These are phyloP conservation scores for Heritiera littoralis DNA, from an alignment of 345 rosid species.

Conservation along the genomic window DNA sequence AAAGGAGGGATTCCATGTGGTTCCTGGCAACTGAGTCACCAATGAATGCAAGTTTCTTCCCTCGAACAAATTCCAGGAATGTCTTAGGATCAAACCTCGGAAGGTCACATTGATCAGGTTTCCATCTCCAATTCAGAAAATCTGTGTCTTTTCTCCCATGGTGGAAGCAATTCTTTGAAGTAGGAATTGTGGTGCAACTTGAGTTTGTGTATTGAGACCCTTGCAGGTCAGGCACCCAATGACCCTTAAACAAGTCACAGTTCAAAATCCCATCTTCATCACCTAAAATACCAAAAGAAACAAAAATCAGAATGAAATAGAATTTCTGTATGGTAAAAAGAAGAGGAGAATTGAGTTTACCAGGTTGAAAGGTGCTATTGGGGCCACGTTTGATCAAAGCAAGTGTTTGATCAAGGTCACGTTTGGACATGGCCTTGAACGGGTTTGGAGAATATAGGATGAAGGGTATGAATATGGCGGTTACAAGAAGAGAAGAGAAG, in stretches of 20 bases:
- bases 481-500: conserved; percentile 44
- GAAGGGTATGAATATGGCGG: conserved; percentile 54
- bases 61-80: conserved; percentile 57
- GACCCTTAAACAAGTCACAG: conserved; percentile 68
- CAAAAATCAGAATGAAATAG: background rate
- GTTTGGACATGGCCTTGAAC: conserved; percentile 27
- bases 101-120: conserved; percentile 69
- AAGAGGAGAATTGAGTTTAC: background rate
- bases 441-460: conserved; percentile 59
- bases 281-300: background rate
- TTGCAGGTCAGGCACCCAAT: conserved; percentile 60
- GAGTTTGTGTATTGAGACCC: conserved; percentile 60
- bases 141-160: conserved; percentile 66
- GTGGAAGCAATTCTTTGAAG: conserved; percentile 66
- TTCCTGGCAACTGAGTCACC: conserved; percentile 94
- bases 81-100: conserved; percentile 57
- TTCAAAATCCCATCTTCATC: conserved; percentile 25
- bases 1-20: conserved; percentile 85
- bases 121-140: conserved; percentile 93
- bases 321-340: background rate
- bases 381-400: conserved; percentile 23
- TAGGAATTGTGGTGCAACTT: conserved; percentile 71
- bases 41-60: conserved; percentile 70
- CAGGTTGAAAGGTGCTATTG: conserved; percentile 16
- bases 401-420: conserved; percentile 29